Evolutionary conservation across 495 filamentous ascomycete species (phyloP), one percentile per base, ranked within the genome.

Genomic region (Penicillium salamii): DNA sequence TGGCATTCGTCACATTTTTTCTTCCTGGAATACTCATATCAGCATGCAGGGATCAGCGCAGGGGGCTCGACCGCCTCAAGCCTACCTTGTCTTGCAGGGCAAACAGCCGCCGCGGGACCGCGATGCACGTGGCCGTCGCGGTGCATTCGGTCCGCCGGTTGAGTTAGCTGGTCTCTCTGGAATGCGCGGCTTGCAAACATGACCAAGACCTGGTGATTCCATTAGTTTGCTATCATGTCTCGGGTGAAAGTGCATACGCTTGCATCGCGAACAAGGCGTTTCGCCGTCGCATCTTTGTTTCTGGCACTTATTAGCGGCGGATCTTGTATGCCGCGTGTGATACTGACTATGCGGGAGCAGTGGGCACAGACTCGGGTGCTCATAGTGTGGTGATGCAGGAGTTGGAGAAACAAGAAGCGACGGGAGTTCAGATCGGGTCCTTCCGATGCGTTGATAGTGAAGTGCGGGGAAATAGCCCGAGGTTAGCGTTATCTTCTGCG

Each of bases 271-370:
- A 26, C 63, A 67, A 3, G 63, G 61, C 4, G 32, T 12, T 1
- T 21, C 39, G 1, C 63, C 63, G 23, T 67, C 63, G 49, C 63
- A 67, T 42, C 63, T 55, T 59, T 66, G 63, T 58, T 67, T 67
- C 63, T 67, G 47, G 15, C 17, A 42, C 44, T 23, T 29, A 19
- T 50, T 35, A 49, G 33, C 26, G 18, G 33, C 26, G 29, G 6
- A 12, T 12, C 17, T 21, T 2, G n/a, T 26, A 8, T 19, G n/a
- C 32, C 3, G 24, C 7, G 26, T 20, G 21, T 2, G 19, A 14
- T 26, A 48, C 56, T 46, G 11, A 63, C 63, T 21, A 63, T 63
- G 13, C 47, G 53, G 13, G 63, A 55, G 36, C 63, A 66, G 18
- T 57, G 63, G 49, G 60, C 60, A 58, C 63, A 66, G 33, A 66